phyloP scores from a whole-genome alignment of 2,329 filamentous ascomycete genomes.

The Penicillium sp. region DNA sequence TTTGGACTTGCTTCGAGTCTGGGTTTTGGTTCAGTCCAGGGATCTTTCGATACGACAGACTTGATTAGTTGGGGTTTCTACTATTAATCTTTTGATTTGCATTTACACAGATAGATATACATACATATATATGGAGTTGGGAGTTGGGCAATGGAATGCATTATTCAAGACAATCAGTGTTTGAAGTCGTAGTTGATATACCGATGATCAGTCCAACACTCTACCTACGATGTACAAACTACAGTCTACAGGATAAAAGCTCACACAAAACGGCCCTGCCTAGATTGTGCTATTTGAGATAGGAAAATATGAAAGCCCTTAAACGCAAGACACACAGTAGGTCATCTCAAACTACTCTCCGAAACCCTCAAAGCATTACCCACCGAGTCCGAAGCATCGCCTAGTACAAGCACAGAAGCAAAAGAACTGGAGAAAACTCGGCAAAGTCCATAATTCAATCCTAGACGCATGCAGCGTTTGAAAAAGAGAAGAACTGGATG shows the following conservation, averaged over 20 bases:
- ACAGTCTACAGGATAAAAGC: background rate
- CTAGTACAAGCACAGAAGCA: background rate
- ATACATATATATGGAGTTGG: conserved; percentile 9
- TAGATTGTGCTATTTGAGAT: conserved; percentile 26
- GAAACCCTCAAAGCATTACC: background rate
- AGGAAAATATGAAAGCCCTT: conserved; percentile 14
- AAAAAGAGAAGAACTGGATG: conserved; percentile 29
- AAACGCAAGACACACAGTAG: background rate
- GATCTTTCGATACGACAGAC: conserved; percentile 5
- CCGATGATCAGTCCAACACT: background rate
- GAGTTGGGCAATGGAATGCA: conserved; percentile 3
- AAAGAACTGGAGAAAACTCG: background rate
- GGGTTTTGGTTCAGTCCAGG: background rate
- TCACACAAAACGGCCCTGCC: conserved; percentile 20
- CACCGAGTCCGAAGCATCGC: background rate
- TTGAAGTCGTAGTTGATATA: background rate
- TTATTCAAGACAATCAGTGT: background rate
- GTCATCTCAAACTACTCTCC: conserved; percentile 4
- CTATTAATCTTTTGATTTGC: conserved; percentile 2
- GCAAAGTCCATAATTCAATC: conserved; percentile 2
- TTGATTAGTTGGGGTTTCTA: background rate
- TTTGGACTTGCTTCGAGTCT: background rate
- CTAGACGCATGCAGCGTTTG: background rate
- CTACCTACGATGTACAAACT: background rate
- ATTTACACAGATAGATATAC: conserved; percentile 7